Base-by-base conservation (phyloP, 2,329 filamentous ascomycete species). In the Canariomyces notabilis region DNA sequence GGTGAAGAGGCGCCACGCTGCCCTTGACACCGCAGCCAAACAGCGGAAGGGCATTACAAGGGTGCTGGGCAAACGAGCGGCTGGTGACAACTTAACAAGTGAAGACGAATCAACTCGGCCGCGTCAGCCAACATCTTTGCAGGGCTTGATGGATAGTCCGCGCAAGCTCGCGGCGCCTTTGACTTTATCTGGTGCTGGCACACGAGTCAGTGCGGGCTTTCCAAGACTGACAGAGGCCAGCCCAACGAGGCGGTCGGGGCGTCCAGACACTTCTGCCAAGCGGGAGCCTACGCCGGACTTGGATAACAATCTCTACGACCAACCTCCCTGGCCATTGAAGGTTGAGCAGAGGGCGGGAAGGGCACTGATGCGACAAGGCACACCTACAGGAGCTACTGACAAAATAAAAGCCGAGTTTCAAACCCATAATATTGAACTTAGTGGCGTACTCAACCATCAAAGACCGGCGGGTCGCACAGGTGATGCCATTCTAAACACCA, bases 71-170 rank as follows among this genome's bases (percentile, higher is more conserved):
- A 55, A 53, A 29, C 47, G 49, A 31, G 20, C 41, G 11, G 23
- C 20, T 6, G 32, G 48, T 12, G 7, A 41, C 50, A 20, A 53
- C 48, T 49, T 57, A 14, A 50, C 52, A 23, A 37, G 48, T 22
- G 64, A 64, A 8, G 58, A 62, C 6, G 51, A 55, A 4, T 46
- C 51, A 6, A 44, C 33, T 4, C 35, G 36, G 16, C 15, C 61
- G 4, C 62, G 64, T 9, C 66, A 64, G 54, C 51, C 63, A 3
- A 71, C 69, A 2, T 63, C 63, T 1, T 54, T 74, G 12, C 66
- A 70, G 48, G 65, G 64, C 0, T 55, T 74, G 14, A 72, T 74
- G 70, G 64, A 68, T 20, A 69, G 65, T 48, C 64, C 61, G 18
- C 59, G 61, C 21, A 64, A 59, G 49, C 59, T 52, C 26, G 55